These are phyloP conservation scores for Lodderomyces orthopsilosis DNA, from an alignment of 1,139 yeast species.

Conservation along the genomic window DNA sequence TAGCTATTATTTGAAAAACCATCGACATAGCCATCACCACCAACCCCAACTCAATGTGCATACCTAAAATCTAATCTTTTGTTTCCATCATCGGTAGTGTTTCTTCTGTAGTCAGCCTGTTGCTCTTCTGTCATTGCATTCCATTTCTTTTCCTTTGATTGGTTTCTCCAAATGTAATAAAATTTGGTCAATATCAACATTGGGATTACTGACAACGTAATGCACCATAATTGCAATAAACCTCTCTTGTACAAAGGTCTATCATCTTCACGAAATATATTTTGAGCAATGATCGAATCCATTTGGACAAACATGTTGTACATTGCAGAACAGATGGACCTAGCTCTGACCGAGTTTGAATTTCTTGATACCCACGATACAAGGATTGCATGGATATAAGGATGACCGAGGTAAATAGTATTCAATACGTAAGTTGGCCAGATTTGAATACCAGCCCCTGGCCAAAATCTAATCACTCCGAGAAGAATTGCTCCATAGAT, in stretches of 20 bases:
- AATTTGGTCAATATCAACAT: constrained; percentile 22
- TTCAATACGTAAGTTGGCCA: constrained; percentile 56
- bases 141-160: constrained; percentile 47
- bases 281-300: constrained; percentile 48
- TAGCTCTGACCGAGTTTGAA: constrained; percentile 54
- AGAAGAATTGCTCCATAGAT: constrained; percentile 37
- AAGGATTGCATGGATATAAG: constrained; percentile 51
- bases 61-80: constrained; percentile 53
- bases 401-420: constrained; percentile 47
- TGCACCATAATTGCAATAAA: constrained; percentile 26
- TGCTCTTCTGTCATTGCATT: constrained; percentile 45
- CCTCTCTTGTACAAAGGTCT: constrained; percentile 58
- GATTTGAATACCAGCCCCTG: constrained; percentile 40
- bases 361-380: constrained; percentile 63
- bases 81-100: constrained; percentile 51
- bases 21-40: too few species aligned
- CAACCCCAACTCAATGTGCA: constrained; percentile 14
- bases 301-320: constrained; percentile 62
- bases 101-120: constrained; percentile 38
- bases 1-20: too few species aligned
- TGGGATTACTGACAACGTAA: constrained; percentile 19
- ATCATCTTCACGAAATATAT: constrained; percentile 55
- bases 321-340: constrained; percentile 48
- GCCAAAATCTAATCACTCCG: constrained; percentile 48
- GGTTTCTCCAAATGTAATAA: constrained; percentile 50